These are phyloP conservation scores for Triangularia setosa DNA, from an alignment of 2,329 filamentous ascomycete genomes.

Conservation along the genomic window DNA sequence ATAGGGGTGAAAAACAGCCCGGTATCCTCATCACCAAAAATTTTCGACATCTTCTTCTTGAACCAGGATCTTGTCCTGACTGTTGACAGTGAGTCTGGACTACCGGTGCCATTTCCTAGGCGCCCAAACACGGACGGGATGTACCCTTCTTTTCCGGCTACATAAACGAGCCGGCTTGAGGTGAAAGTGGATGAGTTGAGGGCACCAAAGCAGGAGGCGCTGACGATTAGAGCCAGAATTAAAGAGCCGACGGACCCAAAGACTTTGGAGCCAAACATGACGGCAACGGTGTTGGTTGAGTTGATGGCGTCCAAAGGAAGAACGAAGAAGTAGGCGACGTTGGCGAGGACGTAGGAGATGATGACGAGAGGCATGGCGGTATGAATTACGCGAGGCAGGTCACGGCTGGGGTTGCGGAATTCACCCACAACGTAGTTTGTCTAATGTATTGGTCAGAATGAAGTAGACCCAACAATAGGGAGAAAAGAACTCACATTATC, in stretches of 20 bases:
- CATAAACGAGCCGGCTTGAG: conserved; percentile 85
- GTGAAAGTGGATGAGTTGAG: conserved; percentile 95
- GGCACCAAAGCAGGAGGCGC: conserved; percentile 87
- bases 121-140: conserved; percentile 78
- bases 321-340: conserved; percentile 91
- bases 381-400: conserved; percentile 92
- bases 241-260: conserved; percentile 82
- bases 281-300: conserved; percentile 89
- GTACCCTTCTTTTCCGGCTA: conserved; percentile 91
- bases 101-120: conserved; percentile 61
- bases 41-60: conserved; percentile 53
- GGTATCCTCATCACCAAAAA: conserved; percentile 71
- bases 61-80: conserved; percentile 53
- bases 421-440: conserved; percentile 98
- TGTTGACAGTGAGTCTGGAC: conserved; percentile 40
- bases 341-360: conserved; percentile 82
- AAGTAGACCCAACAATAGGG: background rate
- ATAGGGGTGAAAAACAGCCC: conserved; percentile 93
- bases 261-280: conserved; percentile 85
- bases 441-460: conserved; percentile 41
- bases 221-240: conserved; percentile 82
- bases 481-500: conserved; percentile 69
- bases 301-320: conserved; percentile 77
- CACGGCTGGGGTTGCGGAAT: conserved; percentile 84
- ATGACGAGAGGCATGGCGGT: conserved; percentile 96